Percentiles rank a stretch among this genome's conserved stretches.
These are phyloP conservation scores for Cicer cuneatum DNA, from an alignment of 306 rosid species.

Conservation along the genomic window DNA sequence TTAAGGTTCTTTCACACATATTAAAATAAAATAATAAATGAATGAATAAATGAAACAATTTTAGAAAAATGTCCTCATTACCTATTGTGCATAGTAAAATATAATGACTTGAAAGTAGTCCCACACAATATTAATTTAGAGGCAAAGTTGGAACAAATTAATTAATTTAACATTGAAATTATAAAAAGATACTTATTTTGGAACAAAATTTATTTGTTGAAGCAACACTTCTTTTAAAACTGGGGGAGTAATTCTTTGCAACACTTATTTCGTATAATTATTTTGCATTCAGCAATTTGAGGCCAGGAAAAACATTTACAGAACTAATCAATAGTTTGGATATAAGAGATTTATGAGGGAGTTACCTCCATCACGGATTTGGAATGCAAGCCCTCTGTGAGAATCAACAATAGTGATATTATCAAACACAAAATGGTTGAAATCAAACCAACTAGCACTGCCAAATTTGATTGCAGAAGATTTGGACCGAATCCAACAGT, in stretches of 20 bases:
- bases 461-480: slow-evolving; percentile 94
- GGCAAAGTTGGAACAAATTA: too few species aligned
- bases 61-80: too few species aligned
- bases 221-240: too few species aligned
- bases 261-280: neutral
- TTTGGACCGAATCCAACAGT: slow-evolving; percentile 86
- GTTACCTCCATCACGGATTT: slow-evolving; percentile 96
- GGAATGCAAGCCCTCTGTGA: slow-evolving; percentile 87
- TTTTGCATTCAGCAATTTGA: slow-evolving; percentile 26
- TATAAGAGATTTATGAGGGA: neutral
- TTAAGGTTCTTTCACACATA: too few species aligned
- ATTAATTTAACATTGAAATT: too few species aligned
- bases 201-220: too few species aligned
- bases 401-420: slow-evolving; percentile 88
- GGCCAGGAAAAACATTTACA: neutral
- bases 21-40: too few species aligned
- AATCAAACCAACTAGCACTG: slow-evolving; percentile 84
- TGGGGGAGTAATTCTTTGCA: neutral
- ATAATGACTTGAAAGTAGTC: too few species aligned
- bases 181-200: too few species aligned
- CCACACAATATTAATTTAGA: too few species aligned
- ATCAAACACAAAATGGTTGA: slow-evolving; percentile 71
- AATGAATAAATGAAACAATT: too few species aligned
- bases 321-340: slow-evolving; percentile 1
- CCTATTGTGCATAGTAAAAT: too few species aligned